Evolutionary conservation across 495 filamentous ascomycete genomes (phyloP), one percentile per base, ranked within the genome.

Genomic region (Trichoderma virens): DNA sequence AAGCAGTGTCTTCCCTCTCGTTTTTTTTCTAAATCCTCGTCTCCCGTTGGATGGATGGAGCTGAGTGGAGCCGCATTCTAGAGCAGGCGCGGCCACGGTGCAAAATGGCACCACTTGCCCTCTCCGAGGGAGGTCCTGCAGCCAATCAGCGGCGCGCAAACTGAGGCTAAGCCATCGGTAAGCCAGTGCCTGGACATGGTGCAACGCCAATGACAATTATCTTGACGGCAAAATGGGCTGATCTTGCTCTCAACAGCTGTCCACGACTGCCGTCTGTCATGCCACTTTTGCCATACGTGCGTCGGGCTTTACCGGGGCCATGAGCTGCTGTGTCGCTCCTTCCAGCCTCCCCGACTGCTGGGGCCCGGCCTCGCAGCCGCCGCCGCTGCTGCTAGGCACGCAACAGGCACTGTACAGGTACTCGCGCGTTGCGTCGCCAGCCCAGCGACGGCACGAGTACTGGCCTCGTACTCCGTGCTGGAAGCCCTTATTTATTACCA

Each of bases 281-380:
- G 51, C 51, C 51, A 56, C 51, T 56, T 56, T 56, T 56, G 51
- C 51, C 51, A 9, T 56, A 8, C 51, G 51, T 56, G 51, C 51
- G 51, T 56, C 51, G 51, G 51, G 25, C 51, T 56, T 56, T 27
- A 14, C 51, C 51, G 51, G 51, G 51, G 51, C 51, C 8, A 13
- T 2, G 51, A 5, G 43, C 51, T 28, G 25, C 51, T 28, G 25
- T 28, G 51, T 30, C 23, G 51, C 51, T 56, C 51, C 51, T 56
- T 56, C 51, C 51, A 56, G 51, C 51, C 51, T 56, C 51, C 51
- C 51, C 51, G 51, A 56, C 25, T 13, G 27, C 51, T 56, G 51
- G 5, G 20, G 18, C 43, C 43, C 18, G 18, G 16, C 43, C 6
- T 18, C 43, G 18, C 43, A 47, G 20, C 9, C 18, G 18, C 43